These are phyloP conservation scores for Fusarium scirpi DNA, from an alignment of 2,329 filamentous ascomycete genomes.

Conservation along the genomic window DNA sequence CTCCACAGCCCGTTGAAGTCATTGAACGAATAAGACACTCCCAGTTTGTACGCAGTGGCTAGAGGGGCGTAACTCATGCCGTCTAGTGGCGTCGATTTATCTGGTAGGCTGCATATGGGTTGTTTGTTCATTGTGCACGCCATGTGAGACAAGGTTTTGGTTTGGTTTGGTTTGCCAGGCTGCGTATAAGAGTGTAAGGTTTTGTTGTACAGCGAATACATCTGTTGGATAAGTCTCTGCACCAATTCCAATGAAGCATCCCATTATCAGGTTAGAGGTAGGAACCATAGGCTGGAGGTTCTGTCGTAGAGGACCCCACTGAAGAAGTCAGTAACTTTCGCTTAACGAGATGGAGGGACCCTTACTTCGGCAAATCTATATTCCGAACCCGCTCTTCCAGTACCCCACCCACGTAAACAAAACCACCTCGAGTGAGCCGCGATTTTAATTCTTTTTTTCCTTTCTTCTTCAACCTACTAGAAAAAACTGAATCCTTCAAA, in stretches of 20 bases:
- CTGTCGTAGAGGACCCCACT: neutral
- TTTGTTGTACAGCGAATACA: neutral
- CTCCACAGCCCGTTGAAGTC: conserved; percentile 1
- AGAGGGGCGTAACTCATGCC: conserved; percentile 10
- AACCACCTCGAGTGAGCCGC: conserved; percentile 23
- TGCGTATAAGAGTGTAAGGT: neutral
- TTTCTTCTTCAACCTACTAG: conserved; percentile 58
- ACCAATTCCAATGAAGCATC: neutral
- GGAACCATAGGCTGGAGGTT: neutral
- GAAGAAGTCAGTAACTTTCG: neutral
- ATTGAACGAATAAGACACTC: conserved; percentile 34
- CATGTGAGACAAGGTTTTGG: conserved; percentile 19
- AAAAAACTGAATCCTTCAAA: conserved; percentile 66
- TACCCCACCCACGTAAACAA: conserved; percentile 26
- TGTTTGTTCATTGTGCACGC: conserved; percentile 30
- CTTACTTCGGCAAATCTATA: conserved; percentile 42
- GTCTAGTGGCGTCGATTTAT: neutral
- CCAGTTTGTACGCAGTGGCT: conserved; percentile 38
- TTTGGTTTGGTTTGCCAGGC: neutral
- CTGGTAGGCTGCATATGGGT: neutral
- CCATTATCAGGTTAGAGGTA: neutral
- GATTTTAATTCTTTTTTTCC: conserved; percentile 40
- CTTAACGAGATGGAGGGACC: neutral
- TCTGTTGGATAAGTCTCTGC: neutral
- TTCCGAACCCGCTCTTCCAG: conserved; percentile 39